Evolutionary conservation across 2,329 filamentous ascomycete genomes (phyloP).

Genomic region (Whalleya microplaca): DNA sequence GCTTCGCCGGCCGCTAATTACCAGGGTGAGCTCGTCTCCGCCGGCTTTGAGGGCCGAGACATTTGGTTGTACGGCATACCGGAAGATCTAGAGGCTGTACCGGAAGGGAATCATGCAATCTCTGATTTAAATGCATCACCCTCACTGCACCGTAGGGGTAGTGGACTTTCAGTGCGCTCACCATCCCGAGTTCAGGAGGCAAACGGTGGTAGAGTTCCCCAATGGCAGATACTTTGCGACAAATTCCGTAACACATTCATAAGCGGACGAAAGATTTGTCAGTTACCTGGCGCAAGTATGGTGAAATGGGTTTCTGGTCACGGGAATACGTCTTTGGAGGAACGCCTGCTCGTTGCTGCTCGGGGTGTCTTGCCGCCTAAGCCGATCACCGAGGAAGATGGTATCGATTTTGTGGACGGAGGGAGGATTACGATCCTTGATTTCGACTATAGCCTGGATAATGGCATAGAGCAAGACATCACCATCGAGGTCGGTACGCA

Average conservation of each 20-base stretch:
- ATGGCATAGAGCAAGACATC: conserved; percentile 61
- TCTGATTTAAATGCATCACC: conserved; percentile 34
- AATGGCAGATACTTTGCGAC: conserved; percentile 72
- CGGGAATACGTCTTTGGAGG: conserved; percentile 50
- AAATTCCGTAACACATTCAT: conserved; percentile 72
- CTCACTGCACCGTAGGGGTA: conserved; percentile 44
- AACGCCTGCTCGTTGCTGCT: conserved; percentile 71
- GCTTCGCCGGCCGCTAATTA: conserved; percentile 72
- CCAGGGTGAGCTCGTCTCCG: conserved; percentile 71
- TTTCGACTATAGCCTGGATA: conserved; percentile 65
- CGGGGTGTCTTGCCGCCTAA: conserved; percentile 67
- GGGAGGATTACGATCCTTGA: conserved; percentile 74
- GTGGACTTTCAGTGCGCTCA: conserved; percentile 46
- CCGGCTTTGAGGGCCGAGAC: conserved; percentile 72
- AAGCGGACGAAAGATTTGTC: conserved; percentile 66
- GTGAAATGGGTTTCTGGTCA: conserved; percentile 72
- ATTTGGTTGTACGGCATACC: conserved; percentile 82
- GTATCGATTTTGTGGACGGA: conserved; percentile 76
- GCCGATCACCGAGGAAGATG: conserved; percentile 68
- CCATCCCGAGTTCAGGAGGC: conserved; percentile 43
- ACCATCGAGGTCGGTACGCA: conserved; percentile 76
- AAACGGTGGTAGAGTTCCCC: conserved; percentile 52
- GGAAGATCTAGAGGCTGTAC: conserved; percentile 67
- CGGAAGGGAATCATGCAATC: conserved; percentile 43
- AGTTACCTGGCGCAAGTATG: conserved; percentile 67